Percentiles rank a stretch among this genome's conserved stretches.
Conservation (phyloP, 2,329 filamentous ascomycete species). For the Cercospora brassicicola region DNA sequence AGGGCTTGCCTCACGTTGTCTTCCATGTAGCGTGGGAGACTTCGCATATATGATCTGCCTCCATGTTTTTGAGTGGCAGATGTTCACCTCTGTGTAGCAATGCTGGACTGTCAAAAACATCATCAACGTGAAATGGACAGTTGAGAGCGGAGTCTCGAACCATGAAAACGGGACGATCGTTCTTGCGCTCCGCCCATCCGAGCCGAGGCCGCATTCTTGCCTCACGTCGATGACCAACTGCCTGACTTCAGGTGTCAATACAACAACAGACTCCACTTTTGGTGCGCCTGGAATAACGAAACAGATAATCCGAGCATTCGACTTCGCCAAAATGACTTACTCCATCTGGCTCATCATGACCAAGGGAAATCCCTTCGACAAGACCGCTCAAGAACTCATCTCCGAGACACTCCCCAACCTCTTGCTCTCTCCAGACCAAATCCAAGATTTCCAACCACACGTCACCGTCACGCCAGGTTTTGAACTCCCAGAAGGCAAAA, state of each 20-base stretch:
- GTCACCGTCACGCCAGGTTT: constrained; percentile 28
- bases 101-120: neutral
- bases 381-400: constrained; percentile 32
- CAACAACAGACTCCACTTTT: neutral
- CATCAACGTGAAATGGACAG: neutral
- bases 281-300: neutral
- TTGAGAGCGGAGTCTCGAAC: neutral
- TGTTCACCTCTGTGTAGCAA: neutral
- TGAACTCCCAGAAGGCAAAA: constrained; percentile 13
- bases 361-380: constrained; percentile 25
- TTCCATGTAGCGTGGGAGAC: neutral
- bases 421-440: constrained; percentile 21
- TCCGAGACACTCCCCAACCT: constrained; percentile 27
- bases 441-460: constrained; percentile 25
- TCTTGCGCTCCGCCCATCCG: constrained; percentile 6
- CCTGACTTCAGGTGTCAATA: neutral
- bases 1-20: neutral
- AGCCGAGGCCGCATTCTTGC: constrained; percentile 2
- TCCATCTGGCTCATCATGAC: constrained; percentile 31
- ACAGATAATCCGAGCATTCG: neutral
- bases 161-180: neutral
- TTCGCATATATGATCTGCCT: neutral
- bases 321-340: constrained; percentile 12
- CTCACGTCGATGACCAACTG: neutral
- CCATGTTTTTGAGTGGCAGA: neutral